A percentile compares a stretch with the other conserved stretches of the same genome.
These are phyloP conservation scores for Brasenia schreberi DNA, from an alignment of 164 flowering plant species.

Conservation along the genomic window DNA sequence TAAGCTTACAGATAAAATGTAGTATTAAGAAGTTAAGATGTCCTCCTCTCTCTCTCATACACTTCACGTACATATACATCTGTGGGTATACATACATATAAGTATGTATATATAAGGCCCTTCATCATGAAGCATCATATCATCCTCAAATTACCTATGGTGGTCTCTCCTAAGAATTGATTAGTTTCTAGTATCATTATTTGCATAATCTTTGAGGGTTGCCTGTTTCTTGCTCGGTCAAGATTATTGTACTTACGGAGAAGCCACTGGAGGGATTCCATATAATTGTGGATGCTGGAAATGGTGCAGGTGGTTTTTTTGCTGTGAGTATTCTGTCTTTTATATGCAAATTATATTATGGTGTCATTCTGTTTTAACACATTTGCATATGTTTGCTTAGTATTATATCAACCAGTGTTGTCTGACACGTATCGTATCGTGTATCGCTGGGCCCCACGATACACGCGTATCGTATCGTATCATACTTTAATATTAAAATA, in stretches of 20 bases:
- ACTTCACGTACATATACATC: no score
- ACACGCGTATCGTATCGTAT: no score
- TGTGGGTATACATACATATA: background rate
- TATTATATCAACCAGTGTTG: no score
- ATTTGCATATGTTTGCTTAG: background rate
- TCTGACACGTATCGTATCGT: no score
- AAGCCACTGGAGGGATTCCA: slow-evolving; percentile 97
- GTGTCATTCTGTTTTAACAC: background rate
- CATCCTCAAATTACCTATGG: no score
- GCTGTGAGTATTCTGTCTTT: slow-evolving; percentile 36
- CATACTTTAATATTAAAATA: no score
- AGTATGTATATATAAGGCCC: background rate
- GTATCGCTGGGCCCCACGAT: no score
- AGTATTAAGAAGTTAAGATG: no score
- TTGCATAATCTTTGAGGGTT: background rate
- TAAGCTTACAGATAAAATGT: no score
- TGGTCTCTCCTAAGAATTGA: background rate
- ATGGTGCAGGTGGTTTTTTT: slow-evolving; percentile 98
- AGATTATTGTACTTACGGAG: slow-evolving; percentile 27
- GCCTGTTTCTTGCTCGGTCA: background rate
- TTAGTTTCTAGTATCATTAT: background rate
- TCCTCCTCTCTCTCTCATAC: no score
- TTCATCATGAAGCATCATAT: background rate
- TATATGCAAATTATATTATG: background rate
- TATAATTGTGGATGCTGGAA: slow-evolving; percentile 95